Evolutionary conservation across 2,329 filamentous ascomycete species (phyloP), one percentile per base, ranked within the genome.

Genomic region (Orbilia blumenaviensis): DNA sequence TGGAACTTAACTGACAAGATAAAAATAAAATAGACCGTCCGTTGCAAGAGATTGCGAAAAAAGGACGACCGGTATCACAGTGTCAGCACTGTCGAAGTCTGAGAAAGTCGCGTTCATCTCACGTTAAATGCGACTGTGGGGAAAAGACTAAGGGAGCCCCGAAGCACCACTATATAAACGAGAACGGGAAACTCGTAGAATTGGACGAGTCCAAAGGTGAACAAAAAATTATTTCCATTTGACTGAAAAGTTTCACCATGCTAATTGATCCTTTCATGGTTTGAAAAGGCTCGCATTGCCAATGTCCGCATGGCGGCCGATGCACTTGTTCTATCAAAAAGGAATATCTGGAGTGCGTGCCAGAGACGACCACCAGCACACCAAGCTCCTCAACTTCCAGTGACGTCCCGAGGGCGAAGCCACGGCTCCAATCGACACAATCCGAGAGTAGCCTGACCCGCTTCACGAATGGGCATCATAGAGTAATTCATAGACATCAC

Each of bases 41-140:
- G 79, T 88, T 98, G 79, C 91, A 92, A 82, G 93, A 96, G 83
- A 96, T 97, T 86, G 96, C 96, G 84, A 97, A 96, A 84, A 98
- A 98, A 86, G 94, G 94, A 82, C 92, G 94, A 78, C 95, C 95
- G 78, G 93, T 98, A 80, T 97, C 95, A 81, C 95, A 99, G 90
- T 99, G 95, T 85, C 89, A 93, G 80, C 95, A 99, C 85, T 99
- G 95, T 85, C 94, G 95, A 83, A 89, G 91, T 80, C 91, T 96
- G 87, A 94, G 95, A 85, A 98, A 98, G 87, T 94, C 93, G 84
- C 92, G 95, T 81, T 91, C 94, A 73, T 92, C 94, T 79, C 95
- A 98, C 84, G 89, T 95, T 82, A 96, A 95, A 84, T 99, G 95
- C 85, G 94, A 98, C 84, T 99, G 95, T 84, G 94, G 93, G 83